These are phyloP conservation scores for Nelumbo lutea DNA, from an alignment of 164 flowering plant species.

Conservation along the genomic window DNA sequence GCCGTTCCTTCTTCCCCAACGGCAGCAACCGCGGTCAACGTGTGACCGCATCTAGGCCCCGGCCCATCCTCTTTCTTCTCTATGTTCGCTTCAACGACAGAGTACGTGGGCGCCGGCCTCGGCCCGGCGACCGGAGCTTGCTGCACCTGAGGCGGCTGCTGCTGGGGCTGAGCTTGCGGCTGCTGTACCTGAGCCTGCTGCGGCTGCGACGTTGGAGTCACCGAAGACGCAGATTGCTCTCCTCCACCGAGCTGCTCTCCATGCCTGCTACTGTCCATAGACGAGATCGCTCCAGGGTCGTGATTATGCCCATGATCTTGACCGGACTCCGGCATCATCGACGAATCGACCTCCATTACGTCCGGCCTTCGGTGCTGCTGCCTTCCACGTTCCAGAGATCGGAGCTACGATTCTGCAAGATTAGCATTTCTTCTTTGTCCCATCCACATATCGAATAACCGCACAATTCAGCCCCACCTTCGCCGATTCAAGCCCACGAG, in stretches of 20 bases:
- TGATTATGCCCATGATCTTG: conserved; percentile 43
- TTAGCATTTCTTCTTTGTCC: conserved; percentile 18
- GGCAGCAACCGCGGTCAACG: conserved; percentile 89
- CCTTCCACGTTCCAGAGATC: conserved; percentile 28
- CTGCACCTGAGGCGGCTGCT: conserved; percentile 30
- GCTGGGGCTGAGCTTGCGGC: conserved; percentile 16
- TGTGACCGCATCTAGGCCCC: conserved; percentile 96
- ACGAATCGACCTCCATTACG: conserved; percentile 57
- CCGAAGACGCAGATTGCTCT: conserved; percentile 4
- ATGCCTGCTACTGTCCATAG: neutral
- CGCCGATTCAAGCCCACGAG: neutral
- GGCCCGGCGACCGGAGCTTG: conserved; percentile 65
- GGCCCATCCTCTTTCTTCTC: conserved; percentile 98
- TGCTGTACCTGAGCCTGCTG: conserved; percentile 15
- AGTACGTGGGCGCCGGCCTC: conserved; percentile 78
- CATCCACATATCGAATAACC: conserved; percentile 5
- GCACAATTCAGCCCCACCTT: neutral
- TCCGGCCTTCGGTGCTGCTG: neutral
- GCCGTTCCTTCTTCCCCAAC: conserved; percentile 94
- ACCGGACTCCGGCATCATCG: conserved; percentile 54
- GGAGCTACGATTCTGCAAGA: conserved; percentile 23
- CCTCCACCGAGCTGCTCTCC: conserved; percentile 12
- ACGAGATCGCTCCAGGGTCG: conserved; percentile 10
- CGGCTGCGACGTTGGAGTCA: conserved; percentile 21
- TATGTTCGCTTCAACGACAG: conserved; percentile 70